phyloP scores from a whole-genome alignment of 1,284 basidiomycete species.

The Thecaphora thlaspeos region DNA sequence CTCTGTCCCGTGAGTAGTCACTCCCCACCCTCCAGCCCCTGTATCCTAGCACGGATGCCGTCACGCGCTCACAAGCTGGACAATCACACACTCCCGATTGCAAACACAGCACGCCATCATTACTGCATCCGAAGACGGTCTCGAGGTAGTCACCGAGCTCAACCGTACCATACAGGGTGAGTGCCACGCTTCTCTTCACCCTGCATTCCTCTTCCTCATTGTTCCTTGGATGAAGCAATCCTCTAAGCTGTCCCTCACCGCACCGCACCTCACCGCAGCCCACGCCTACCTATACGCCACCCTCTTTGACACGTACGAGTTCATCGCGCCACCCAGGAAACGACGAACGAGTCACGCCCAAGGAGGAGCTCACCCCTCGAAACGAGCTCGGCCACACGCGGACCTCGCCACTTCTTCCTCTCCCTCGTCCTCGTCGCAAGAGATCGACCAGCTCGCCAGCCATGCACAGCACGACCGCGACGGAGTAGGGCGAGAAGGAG shows the following conservation, averaged over 20 bases:
- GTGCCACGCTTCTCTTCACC: slow-evolving; percentile 24
- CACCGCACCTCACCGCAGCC: slow-evolving; percentile 61
- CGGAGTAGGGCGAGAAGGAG: slow-evolving; percentile 10
- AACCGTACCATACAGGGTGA: slow-evolving; percentile 73
- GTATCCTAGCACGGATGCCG: no score
- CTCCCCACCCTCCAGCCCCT: no score
- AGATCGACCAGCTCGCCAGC: not conserved
- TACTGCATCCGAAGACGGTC: slow-evolving; percentile 68
- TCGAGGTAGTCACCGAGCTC: slow-evolving; percentile 85
- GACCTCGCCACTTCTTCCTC: not conserved
- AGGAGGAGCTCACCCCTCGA: no score
- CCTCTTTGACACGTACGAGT: slow-evolving; percentile 75
- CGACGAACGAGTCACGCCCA: no score
- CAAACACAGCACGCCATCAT: slow-evolving; percentile 67
- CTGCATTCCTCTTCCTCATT: not conserved
- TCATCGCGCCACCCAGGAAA: slow-evolving; percentile 60
- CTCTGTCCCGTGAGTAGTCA: slow-evolving; percentile 16
- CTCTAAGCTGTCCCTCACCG: no score
- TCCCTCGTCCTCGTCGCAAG: not conserved
- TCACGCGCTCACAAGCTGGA: no score
- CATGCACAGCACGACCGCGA: not conserved
- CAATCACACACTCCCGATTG: no score
- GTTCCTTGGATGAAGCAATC: no score
- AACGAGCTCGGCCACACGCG: not conserved
- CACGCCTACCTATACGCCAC: slow-evolving; percentile 79